Evolutionary conservation across 2,329 filamentous ascomycete genomes (phyloP).

Genomic region (Trichophyton benhamiae): DNA sequence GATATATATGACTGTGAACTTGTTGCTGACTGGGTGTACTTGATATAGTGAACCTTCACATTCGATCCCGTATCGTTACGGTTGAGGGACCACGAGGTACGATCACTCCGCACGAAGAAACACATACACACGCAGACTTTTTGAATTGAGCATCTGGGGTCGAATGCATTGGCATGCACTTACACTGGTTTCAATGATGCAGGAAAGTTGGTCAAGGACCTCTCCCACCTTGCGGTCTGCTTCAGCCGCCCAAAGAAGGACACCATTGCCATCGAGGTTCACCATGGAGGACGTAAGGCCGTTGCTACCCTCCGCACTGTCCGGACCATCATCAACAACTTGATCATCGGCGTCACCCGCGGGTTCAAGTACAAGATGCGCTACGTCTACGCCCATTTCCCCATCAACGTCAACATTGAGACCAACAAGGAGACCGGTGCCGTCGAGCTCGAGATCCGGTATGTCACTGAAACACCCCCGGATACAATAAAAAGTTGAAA

Average conservation of each 20-base stretch:
- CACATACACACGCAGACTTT: not conserved
- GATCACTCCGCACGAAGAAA: slow-evolving; percentile 14
- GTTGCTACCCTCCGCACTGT: slow-evolving; percentile 96
- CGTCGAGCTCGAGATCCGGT: slow-evolving; percentile 94
- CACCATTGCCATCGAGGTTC: slow-evolving; percentile 90
- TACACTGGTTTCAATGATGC: slow-evolving; percentile 14
- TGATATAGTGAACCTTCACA: slow-evolving; percentile 79
- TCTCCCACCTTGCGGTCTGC: slow-evolving; percentile 90
- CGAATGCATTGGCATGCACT: not conserved
- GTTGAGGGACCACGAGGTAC: slow-evolving; percentile 92
- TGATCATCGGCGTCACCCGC: slow-evolving; percentile 96
- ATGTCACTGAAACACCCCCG: slow-evolving; percentile 27
- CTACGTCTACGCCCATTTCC: slow-evolving; percentile 99
- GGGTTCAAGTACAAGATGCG: slow-evolving; percentile 99
- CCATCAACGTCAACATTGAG: slow-evolving; percentile 99
- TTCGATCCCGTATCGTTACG: slow-evolving; percentile 92
- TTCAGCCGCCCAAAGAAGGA: slow-evolving; percentile 80
- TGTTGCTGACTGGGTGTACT: slow-evolving; percentile 17
- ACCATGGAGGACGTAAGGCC: slow-evolving; percentile 97
- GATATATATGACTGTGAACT: not conserved
- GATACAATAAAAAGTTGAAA: too few relatives aligned
- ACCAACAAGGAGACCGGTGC: slow-evolving; percentile 85
- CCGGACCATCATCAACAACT: slow-evolving; percentile 95
- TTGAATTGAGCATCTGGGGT: not conserved
- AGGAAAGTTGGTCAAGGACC: slow-evolving; percentile 95